Evolutionary conservation across 805 yeast species (phyloP), one percentile per base, ranked within the genome.

Genomic region (Blastobotrys muscicola): DNA sequence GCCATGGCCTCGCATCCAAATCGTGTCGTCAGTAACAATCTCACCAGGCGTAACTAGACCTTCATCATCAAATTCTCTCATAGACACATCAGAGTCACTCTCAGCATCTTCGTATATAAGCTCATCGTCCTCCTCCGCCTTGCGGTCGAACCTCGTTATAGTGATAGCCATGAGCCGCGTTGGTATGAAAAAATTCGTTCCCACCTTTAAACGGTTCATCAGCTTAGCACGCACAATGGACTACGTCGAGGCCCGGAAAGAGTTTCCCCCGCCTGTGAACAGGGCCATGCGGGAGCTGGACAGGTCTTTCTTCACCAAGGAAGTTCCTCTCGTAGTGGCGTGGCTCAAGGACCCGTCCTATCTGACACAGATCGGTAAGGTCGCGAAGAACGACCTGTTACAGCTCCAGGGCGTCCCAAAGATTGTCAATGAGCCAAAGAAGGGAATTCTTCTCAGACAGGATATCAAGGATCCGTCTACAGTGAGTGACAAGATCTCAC

Each of bases 1-100:
- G 4, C 98, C 98, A 58, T 90, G 98, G 29, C 98, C 98, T 58
- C 94, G 76, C 98, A 92, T 92, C 97, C 97, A 92, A 2, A 81
- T 74, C 5, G 95, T 85, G 57, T 92, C 97, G 53, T 85, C 92
- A 0, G 97, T 92, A n/a, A 92, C 84, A 41, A 89, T 66, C 60
- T 92, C 97, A 8, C 98, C 98, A 0, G 98, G 98, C 1, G 97
- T 86, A 13, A 90, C 95, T 8, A 92, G 53, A 2, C 65, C 64
- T 3, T 40, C 37, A 14, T 34, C 50, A 12, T 37, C 48, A 26
- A 32, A 37, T 4, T 34, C 44, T 8, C 29, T 43, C 42, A 40
- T 32, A 12, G 9, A 11, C 13, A 15, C 41, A 11, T 40, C 50
- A 9, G 20, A 43, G 20, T 38, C 51, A 20, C 42, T 56, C 7